These are phyloP conservation scores for Boletus edulis DNA, from an alignment of 768 basidiomycete genomes.

Conservation along the genomic window DNA sequence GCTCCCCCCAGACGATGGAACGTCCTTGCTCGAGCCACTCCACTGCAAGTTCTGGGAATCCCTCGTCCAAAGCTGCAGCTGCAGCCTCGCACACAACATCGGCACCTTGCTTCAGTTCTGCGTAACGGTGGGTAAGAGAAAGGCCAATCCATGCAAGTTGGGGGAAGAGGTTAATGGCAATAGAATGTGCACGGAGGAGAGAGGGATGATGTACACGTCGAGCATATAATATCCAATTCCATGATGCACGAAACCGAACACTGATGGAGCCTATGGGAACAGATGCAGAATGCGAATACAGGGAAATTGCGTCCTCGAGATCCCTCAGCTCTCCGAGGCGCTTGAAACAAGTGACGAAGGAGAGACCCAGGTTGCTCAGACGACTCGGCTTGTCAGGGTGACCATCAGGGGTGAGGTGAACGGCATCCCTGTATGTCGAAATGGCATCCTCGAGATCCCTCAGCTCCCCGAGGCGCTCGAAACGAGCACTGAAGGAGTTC, in stretches of 20 bases:
- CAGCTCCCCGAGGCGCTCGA: neutral
- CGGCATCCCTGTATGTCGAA: no score
- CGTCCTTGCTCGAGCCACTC: constrained; percentile 18
- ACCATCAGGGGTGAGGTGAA: no score
- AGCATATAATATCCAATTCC: constrained; percentile 4
- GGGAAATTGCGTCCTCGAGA: neutral
- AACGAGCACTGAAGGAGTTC: neutral
- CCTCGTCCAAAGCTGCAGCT: constrained; percentile 17
- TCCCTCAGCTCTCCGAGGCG: no score
- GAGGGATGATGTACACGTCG: constrained; percentile 1
- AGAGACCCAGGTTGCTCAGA: no score
- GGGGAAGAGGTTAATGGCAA: constrained; percentile 19
- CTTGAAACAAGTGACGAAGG: no score
- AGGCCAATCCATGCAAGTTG: constrained; percentile 13
- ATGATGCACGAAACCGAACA: constrained; percentile 4
- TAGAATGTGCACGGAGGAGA: constrained; percentile 16
- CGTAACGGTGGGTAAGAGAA: constrained; percentile 15
- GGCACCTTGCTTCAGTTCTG: constrained; percentile 5
- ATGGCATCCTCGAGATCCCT: neutral
- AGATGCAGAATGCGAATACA: neutral
- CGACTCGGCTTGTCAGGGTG: no score
- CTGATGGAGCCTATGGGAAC: no score
- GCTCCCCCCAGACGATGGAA: constrained; percentile 15
- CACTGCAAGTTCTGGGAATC: neutral
- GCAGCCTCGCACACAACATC: constrained; percentile 22